Conservation (phyloP, 2,329 filamentous ascomycete genomes). For the Aspergillus sp. region DNA sequence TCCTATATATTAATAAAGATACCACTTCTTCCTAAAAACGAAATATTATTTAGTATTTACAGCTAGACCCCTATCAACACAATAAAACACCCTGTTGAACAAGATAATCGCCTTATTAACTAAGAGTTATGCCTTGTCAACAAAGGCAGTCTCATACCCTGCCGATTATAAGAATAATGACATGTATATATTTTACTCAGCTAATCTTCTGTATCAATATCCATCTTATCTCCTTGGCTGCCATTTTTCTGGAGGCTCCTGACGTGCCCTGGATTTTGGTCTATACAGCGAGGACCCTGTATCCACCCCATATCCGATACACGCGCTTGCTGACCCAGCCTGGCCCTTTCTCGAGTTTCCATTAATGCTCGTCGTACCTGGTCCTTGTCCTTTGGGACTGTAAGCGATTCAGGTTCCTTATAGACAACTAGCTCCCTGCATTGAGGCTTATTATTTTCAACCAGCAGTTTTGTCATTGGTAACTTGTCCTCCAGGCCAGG, state of each 20-base stretch:
- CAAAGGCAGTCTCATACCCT: too few relatives aligned
- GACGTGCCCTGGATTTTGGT: not conserved
- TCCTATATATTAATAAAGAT: too few relatives aligned
- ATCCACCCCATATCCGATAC: not conserved
- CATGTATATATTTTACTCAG: too few relatives aligned
- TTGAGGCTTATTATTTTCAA: slow-evolving; percentile 53
- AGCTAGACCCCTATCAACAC: too few relatives aligned
- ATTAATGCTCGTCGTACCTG: slow-evolving; percentile 66
- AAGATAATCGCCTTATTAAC: too few relatives aligned
- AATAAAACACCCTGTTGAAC: too few relatives aligned
- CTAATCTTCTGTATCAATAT: not conserved
- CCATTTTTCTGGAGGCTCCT: not conserved
- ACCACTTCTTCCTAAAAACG: too few relatives aligned
- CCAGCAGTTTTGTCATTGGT: slow-evolving; percentile 65
- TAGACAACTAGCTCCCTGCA: slow-evolving; percentile 79
- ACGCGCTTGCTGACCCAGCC: not conserved
- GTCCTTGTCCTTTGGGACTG: slow-evolving; percentile 71
- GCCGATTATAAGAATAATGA: too few relatives aligned
- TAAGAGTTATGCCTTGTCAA: too few relatives aligned
- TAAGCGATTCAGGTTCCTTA: slow-evolving; percentile 72
- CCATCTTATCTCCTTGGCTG: not conserved
- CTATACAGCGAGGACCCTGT: not conserved
- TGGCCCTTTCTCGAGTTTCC: slow-evolving; percentile 17
- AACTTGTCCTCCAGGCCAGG: slow-evolving; percentile 84
- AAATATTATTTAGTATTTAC: too few relatives aligned